A percentile compares a stretch with the other conserved stretches of the same genome.
Conservation (phyloP, 2,329 filamentous ascomycete genomes). For the Didymella keratinophila region DNA sequence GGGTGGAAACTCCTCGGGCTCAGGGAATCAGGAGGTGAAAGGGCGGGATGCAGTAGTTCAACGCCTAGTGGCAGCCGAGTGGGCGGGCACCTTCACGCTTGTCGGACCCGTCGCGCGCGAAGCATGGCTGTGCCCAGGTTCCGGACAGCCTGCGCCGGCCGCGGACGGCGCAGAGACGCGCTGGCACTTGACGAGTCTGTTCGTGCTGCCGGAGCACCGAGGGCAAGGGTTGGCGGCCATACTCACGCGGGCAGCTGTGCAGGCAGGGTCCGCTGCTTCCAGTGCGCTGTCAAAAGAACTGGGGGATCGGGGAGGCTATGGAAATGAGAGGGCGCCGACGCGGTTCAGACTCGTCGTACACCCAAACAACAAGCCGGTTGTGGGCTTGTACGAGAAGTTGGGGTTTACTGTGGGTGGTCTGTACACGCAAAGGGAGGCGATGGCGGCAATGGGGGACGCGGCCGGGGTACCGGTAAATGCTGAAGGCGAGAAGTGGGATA, state of each 20-base stretch:
- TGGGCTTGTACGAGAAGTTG: slow-evolving; percentile 5
- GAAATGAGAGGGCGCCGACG: neutral
- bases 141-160: neutral
- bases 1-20: neutral
- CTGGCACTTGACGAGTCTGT: slow-evolving; percentile 7
- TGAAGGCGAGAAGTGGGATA: neutral
- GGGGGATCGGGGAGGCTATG: neutral
- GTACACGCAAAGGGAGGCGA: slow-evolving; percentile 7
- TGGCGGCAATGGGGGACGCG: slow-evolving; percentile 4
- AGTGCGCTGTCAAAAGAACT: neutral
- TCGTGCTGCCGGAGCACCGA: slow-evolving; percentile 7
- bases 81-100: slow-evolving; percentile 8
- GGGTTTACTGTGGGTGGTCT: slow-evolving; percentile 2
- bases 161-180: neutral
- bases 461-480: neutral
- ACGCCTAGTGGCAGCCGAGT: neutral
- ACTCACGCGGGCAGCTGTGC: slow-evolving; percentile 3
- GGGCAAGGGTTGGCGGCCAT: neutral
- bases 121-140: neutral
- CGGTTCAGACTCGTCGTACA: slow-evolving; percentile 7
- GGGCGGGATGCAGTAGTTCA: neutral
- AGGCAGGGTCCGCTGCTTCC: neutral
- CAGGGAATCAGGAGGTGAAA: neutral
- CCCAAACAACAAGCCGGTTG: slow-evolving; percentile 1
- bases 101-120: slow-evolving; percentile 1